These are phyloP conservation scores for Cladosporium halotolerans DNA, from an alignment of 2,329 filamentous ascomycete genomes.

Conservation along the genomic window DNA sequence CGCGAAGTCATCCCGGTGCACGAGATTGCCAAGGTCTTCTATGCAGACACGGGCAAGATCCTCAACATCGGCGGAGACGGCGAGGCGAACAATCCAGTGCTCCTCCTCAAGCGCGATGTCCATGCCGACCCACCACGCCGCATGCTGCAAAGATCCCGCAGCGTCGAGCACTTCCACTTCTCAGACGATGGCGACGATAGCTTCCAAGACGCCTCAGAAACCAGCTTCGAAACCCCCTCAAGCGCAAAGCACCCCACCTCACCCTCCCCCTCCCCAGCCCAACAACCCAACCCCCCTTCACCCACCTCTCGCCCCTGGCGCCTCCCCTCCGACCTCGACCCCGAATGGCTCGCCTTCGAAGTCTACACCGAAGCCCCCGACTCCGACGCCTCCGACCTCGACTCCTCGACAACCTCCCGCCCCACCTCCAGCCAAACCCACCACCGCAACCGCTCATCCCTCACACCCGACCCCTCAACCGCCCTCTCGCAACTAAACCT, in stretches of 20 bases:
- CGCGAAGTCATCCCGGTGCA: conserved; percentile 63
- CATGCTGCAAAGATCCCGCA: conserved; percentile 42
- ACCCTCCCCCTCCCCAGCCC: neutral
- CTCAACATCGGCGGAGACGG: conserved; percentile 70
- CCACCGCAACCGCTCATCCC: conserved; percentile 38
- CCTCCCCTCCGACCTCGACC: conserved; percentile 69
- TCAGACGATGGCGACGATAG: neutral
- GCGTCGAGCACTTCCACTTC: neutral
- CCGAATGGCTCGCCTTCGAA: conserved; percentile 87
- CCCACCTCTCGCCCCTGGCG: conserved; percentile 40
- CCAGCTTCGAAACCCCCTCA: neutral
- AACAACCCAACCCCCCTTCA: neutral
- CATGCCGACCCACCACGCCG: conserved; percentile 56
- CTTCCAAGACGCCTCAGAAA: neutral
- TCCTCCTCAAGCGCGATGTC: conserved; percentile 67
- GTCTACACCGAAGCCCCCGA: conserved; percentile 62
- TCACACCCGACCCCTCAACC: conserved; percentile 31
- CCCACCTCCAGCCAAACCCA: conserved; percentile 14
- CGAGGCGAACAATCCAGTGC: conserved; percentile 64
- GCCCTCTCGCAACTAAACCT: conserved; percentile 20
- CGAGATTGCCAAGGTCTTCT: conserved; percentile 84
- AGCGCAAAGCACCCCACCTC: neutral
- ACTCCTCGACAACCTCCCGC: conserved; percentile 14
- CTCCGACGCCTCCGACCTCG: conserved; percentile 29
- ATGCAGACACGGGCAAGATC: conserved; percentile 83